Base-by-base conservation (phyloP, 768 basidiomycete species). In the Cubamyces sp. region DNA sequence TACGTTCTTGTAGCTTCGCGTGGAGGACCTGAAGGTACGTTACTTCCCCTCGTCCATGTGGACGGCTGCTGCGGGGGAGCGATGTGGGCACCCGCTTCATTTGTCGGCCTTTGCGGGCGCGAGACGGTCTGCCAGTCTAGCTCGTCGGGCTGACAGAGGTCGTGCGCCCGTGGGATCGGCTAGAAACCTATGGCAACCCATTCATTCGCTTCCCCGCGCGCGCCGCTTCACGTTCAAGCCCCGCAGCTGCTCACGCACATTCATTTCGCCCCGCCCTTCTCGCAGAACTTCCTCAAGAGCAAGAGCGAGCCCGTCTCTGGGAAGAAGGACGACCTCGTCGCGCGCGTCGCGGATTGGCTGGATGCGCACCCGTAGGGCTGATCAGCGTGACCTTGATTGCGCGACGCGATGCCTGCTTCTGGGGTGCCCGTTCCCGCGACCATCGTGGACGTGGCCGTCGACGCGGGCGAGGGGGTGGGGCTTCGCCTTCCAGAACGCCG, bases 11-110 rank as follows among this genome's bases (percentile, higher is more conserved):
- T 61, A 93, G 91, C 78, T 92, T 64, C 85, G 84, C 18, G 87
- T 91, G 64, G 88, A 90, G 73, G 88, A 91, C 68, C 78, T 94
- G 50, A 92, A 90, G 83, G 90, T 89, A 64, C 60, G 79, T 63
- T n/a, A 34, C 34, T 41, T 47, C 34, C 7, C 45, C 15, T 19
- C 43, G 41, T 45, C 26, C 63, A 64, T 64, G 62, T 64, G 62
- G 34, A 56, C 37, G 19, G 45, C 25, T 30, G 40, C 54, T 34
- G 34, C 34, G 34, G 34, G 57, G 57, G 42, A n/a, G 56, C 52
- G 57, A 58, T 57, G 49, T 46, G 50, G 52, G 34, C n/a, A 34
- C 34, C 30, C 28, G 46, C 49, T 47, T 40, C 46, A 23, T 30
- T 6, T 19, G 43, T 28, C 45, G 37, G 57, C 46, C 48, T n/a